Evolutionary conservation across 169 alveolate genomes (phyloP), one percentile per base, ranked within the genome.

Genomic region (Eimeria maxima): DNA sequence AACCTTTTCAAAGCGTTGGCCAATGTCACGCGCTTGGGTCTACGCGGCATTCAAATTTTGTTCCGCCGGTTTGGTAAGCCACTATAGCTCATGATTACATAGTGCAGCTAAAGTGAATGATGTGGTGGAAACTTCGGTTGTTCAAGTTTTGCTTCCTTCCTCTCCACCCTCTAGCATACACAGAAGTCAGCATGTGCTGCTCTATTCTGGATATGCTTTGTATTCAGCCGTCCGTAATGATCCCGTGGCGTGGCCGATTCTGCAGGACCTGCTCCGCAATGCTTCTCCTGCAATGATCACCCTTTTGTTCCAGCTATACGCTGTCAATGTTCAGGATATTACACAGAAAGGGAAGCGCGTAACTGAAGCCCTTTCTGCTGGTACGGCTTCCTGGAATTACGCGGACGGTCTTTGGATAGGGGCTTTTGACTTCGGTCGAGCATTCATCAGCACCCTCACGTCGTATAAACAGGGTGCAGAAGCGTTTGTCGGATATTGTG

Each of bases 351-450:
- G 96, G 2, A 88, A 67, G 65, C 67, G n/a, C 3, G 96, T 81
- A 74, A 50, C 78, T 27, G 20, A 57, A 45, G 96, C 89, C 67
- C 88, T 93, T 14, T 74, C 76, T 4, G 96, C 96, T 20, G 96
- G 96, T 20, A 74, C 24, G 3, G 96, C 93, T 22, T 74, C 78
- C 45, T 93, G 96, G 96, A 73, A 87, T 81, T 47, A 80, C 73
- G 74, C 96, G 10, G 96, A 93, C 18, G 96, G 96, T 8, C 78
- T 93, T 24, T 93, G 80, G 76, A 65, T 93, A 6, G 96, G 96
- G 18, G 71, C 90, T 1, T 80, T 80, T 67, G 96, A 93, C 80
- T 93, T 93, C 65, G 89, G 89, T 45, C 89, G 84, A 5, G 88
- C 90, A 4, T 93, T 93, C 93, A 65, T 57, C 67, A 45, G 10